Evolutionary conservation across 2,329 filamentous ascomycete genomes (phyloP).

Genomic region (Capronia coronata): DNA sequence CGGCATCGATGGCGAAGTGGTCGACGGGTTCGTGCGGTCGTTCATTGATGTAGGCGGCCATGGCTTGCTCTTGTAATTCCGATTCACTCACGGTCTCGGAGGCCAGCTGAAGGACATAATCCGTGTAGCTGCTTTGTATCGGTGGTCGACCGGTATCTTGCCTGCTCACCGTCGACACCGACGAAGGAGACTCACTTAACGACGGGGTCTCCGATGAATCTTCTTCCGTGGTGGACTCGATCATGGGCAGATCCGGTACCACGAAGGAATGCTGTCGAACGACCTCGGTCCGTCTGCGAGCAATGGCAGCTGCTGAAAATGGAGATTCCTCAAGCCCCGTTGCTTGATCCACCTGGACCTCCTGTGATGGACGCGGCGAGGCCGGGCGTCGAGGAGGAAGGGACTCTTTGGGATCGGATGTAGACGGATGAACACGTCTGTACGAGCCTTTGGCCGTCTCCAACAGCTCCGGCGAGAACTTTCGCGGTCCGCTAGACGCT

Average conservation of each 20-base stretch:
- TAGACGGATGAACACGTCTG: constrained; percentile 40
- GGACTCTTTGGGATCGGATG: constrained; percentile 5
- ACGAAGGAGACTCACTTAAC: constrained; percentile 37
- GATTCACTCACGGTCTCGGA: constrained; percentile 67
- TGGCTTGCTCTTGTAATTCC: constrained; percentile 62
- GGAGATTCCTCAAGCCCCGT: constrained; percentile 35
- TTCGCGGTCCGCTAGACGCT: constrained; percentile 33
- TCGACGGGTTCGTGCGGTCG: constrained; percentile 42
- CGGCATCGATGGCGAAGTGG: constrained; percentile 41
- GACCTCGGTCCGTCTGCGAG: constrained; percentile 33
- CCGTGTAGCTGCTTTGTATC: constrained; percentile 61
- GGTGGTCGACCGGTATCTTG: constrained; percentile 29
- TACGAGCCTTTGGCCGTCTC: constrained; percentile 70
- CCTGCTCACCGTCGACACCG: constrained; percentile 34
- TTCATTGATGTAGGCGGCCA: constrained; percentile 47
- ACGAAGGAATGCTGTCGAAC: constrained; percentile 51
- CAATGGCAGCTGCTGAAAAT: constrained; percentile 41
- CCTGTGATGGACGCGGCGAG: constrained; percentile 1
- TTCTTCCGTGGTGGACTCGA: constrained; percentile 53
- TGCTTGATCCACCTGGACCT: constrained; percentile 18
- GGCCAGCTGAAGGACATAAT: constrained; percentile 71
- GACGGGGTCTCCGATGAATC: constrained; percentile 43
- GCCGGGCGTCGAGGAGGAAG: constrained; percentile 5
- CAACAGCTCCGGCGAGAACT: constrained; percentile 72
- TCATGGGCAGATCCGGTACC: constrained; percentile 55